These are phyloP conservation scores for Talaromyces sp. DNA, from an alignment of 2,329 filamentous ascomycete species.

Conservation along the genomic window DNA sequence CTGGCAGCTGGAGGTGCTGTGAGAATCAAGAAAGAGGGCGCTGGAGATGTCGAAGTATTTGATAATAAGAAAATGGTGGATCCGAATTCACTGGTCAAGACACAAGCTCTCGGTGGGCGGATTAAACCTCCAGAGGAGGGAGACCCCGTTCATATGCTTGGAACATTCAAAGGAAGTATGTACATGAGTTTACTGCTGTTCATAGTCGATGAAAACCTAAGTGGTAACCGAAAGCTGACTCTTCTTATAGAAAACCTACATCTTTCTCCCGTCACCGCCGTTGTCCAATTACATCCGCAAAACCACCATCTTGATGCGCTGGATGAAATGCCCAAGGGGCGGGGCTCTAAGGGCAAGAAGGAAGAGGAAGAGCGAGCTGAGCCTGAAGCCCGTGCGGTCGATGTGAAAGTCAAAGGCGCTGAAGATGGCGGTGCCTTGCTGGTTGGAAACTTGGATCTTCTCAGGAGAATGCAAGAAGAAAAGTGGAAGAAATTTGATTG, in stretches of 20 bases:
- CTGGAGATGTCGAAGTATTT: conserved; percentile 35
- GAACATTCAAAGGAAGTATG: conserved; percentile 81
- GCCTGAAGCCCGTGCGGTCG: conserved; percentile 71
- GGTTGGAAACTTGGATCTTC: conserved; percentile 73
- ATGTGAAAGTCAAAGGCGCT: conserved; percentile 81
- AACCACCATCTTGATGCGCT: conserved; percentile 90
- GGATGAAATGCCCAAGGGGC: conserved; percentile 61
- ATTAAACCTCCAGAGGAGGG: conserved; percentile 70
- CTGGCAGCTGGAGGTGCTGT: conserved; percentile 33
- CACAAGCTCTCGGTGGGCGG: conserved; percentile 84
- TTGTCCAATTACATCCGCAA: conserved; percentile 88
- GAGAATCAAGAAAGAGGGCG: conserved; percentile 25
- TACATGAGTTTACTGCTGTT: no score
- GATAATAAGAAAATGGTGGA: conserved; percentile 32
- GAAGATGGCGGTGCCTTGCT: conserved; percentile 67
- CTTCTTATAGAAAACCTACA: conserved; percentile 72
- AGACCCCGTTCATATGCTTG: conserved; percentile 81
- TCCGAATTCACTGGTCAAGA: conserved; percentile 63
- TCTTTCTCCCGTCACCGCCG: conserved; percentile 77
- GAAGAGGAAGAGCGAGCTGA: conserved; percentile 50
- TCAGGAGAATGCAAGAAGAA: conserved; percentile 79
- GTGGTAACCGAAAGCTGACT: conserved; percentile 10
- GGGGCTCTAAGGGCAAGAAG: conserved; percentile 39
- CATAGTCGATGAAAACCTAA: no score
- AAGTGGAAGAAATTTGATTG: conserved; percentile 79